Evolutionary conservation across 768 basidiomycete species (phyloP).

Genomic region (Mycena maculata): DNA sequence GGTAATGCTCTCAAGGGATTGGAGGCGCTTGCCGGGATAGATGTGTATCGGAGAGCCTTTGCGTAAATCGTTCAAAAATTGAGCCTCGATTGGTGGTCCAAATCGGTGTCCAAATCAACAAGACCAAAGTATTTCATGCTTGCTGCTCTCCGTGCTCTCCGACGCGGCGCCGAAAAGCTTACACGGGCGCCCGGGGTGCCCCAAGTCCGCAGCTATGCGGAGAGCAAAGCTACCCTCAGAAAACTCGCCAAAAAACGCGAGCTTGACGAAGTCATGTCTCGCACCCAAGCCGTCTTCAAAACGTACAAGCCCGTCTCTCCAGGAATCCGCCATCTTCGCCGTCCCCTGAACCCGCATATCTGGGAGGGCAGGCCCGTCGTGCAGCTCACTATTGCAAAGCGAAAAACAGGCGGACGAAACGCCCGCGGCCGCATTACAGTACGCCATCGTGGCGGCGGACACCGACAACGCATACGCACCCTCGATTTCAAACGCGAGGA

Average conservation of each 20-base stretch:
- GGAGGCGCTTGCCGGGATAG: constrained; percentile 66
- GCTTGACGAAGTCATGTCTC: constrained; percentile 57
- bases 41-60: constrained; percentile 75
- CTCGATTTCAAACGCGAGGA: constrained; percentile 88
- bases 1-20: constrained; percentile 62
- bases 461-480: constrained; percentile 84
- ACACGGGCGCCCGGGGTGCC: not conserved
- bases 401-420: constrained; percentile 91
- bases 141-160: constrained; percentile 21
- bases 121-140: constrained; percentile 17
- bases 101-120: no score
- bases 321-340: constrained; percentile 85
- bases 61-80: no score
- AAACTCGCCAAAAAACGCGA: constrained; percentile 50
- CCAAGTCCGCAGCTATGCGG: constrained; percentile 49
- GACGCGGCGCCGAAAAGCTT: constrained; percentile 9
- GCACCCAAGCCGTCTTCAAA: constrained; percentile 75
- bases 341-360: constrained; percentile 85
- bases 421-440: constrained; percentile 86
- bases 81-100: no score
- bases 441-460: constrained; percentile 91
- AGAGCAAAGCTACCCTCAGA: constrained; percentile 43
- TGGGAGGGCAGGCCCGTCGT: constrained; percentile 89
- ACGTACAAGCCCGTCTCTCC: constrained; percentile 92
- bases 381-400: constrained; percentile 81